Evolutionary conservation across 164 flowering plant genomes (phyloP).

Genomic region (Chimonanthus salicifolius): DNA sequence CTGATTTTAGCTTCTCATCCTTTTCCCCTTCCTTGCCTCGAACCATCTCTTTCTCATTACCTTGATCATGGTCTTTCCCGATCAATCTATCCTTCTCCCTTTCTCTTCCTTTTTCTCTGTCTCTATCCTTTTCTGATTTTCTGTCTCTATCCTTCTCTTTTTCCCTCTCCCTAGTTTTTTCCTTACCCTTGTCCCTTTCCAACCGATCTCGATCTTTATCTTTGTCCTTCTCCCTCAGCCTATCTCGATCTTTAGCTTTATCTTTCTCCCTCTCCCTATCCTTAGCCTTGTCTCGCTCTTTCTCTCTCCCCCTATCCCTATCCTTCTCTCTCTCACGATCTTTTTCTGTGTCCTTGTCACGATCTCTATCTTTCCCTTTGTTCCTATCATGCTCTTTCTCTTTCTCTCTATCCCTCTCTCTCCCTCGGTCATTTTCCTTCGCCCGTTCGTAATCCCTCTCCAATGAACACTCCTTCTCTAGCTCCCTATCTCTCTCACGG

Average conservation of each 20-base stretch:
- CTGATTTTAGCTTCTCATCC: conserved; percentile 21
- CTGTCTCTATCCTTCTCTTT: conserved; percentile 34
- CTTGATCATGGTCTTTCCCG: conserved; percentile 36
- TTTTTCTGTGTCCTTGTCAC: conserved; percentile 24
- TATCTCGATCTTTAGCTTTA: conserved; percentile 12
- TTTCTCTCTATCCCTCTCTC: conserved; percentile 20
- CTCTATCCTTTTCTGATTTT: conserved; percentile 31
- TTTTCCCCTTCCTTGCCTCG: conserved; percentile 31
- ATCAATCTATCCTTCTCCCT: conserved; percentile 31
- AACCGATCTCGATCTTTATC: conserved; percentile 34
- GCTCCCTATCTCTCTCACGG: conserved; percentile 1
- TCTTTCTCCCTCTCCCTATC: conserved; percentile 17
- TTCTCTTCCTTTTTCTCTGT: conserved; percentile 29
- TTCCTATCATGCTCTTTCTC: conserved; percentile 22
- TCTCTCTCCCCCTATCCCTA: conserved; percentile 17
- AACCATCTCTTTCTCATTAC: conserved; percentile 22
- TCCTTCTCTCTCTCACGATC: conserved; percentile 23
- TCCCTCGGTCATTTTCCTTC: conserved; percentile 8
- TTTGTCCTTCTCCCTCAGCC: conserved; percentile 27
- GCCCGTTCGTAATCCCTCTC: not conserved
- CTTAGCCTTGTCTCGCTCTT: conserved; percentile 14
- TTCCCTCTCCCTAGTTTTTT: conserved; percentile 28
- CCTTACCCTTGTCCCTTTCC: conserved; percentile 30
- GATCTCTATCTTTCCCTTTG: conserved; percentile 19
- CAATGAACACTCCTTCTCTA: not conserved